Evolutionary conservation across 225 moss, liverwort and hornwort genomes (phyloP), one percentile per base, ranked within the genome.

Genomic region (Anthoceros angustus): DNA sequence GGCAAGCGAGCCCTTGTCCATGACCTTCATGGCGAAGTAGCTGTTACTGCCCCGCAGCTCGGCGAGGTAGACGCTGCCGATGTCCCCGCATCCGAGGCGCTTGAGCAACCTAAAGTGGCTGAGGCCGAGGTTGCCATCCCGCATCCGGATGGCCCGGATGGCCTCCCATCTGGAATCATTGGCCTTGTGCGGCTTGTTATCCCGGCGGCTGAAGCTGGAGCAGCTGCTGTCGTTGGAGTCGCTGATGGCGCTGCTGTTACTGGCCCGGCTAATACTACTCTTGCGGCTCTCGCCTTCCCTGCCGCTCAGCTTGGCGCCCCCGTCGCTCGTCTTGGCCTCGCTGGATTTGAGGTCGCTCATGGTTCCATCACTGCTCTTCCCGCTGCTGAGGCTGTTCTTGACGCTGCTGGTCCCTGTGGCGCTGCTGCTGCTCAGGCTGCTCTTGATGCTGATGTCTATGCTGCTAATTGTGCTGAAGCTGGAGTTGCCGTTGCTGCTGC

Each of bases 11-110:
- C 88, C 84, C 63, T 89, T 86, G 70, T 98, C 95, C 95, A 98
- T 98, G 8, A 98, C 98, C 83, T 98, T 98, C 92, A 98, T 98
- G 0, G 98, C 98, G 12, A 98, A 98, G 69, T 86, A 87, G 69
- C 86, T 87, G 62, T 92, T 86, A 11, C 82, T 89, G 65, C 85
- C 88, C 16, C 89, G 82, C 39, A 98, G 78, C 66, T 92, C 98
- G 6, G 88, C 88, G 65, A 98, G 71, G 70, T 98, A 98, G 38
- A 98, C 98, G 62, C 98, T 98, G 21, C 98, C 98, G 26, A 98
- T 98, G 26, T 98, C 98, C 8, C 98, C 98, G 70, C 98, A 98
- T 1, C 98, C 98, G 18, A 98, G 69, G 67, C 98, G 79, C 26
- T 87, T 87, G 43, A 98, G 66, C 39, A 98, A 72, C 78, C 92